Base-by-base conservation (phyloP, 768 basidiomycete genomes). In the Pilatotrama ljubarskyi region DNA sequence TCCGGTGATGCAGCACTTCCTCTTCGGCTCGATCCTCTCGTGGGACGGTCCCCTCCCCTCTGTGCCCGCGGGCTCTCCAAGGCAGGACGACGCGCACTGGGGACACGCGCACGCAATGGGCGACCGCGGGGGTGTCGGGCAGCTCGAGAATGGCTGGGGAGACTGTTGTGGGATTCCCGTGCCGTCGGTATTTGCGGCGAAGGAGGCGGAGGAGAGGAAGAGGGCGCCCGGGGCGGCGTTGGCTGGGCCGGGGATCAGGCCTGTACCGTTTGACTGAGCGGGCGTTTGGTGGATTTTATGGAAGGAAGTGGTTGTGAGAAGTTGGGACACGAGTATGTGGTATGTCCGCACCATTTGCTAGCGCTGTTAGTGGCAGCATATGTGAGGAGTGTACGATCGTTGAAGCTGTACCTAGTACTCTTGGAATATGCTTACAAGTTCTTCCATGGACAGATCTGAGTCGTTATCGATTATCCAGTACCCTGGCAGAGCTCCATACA, bases 1-100 rank as follows among this genome's bases (percentile, higher is more conserved):
- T 2, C 96, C 97, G 1, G 94, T 99, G 56, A 84, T 93, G 37
- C 96, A 98, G 73, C 97, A 99, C 74, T 95, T 98, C 73, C 79
- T 95, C 44, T 98, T 98, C 66, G 96, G 97, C 6, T 86, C 86
- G 1, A 77, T 97, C 64, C 82, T 90, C 2, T 71, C 79, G 0
- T 92, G 86, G 70, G 83, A 86, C 17, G 90, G 88, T 0, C 84
- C 86, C 6, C 69, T 77, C 1, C 76, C 73, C 4, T 78, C 80
- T 2, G 5, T 68, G 14, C 66, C 76, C 1, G 63, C 64, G 0
- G 67, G 68, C 15, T 62, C 64, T 20, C 56, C 43, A 2, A 66
- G 65, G 10, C 65, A 50, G 1, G 68, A 78, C 37, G 80, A 80
- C 46, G 74, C 73, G 0, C 78, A 85, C 64, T 70, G 73, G 17